phyloP scores from a whole-genome alignment of 192 early-diverging fungal genomes.

The Funneliformis mosseae region DNA sequence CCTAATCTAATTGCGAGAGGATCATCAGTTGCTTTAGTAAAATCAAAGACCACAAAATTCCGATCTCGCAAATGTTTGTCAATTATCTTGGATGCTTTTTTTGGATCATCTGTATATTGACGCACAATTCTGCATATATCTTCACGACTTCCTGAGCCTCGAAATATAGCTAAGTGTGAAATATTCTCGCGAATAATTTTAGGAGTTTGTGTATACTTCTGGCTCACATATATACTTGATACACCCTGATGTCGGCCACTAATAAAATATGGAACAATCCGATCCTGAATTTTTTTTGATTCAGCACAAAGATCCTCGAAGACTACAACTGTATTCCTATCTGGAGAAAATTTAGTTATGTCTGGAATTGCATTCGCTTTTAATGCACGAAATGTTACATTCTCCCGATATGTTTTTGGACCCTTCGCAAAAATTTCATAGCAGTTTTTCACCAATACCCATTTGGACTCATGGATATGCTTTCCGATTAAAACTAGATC shows the following conservation, averaged over 20 bases:
- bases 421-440: conserved; percentile 23
- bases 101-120: not conserved
- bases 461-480: conserved; percentile 28
- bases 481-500: conserved; percentile 19
- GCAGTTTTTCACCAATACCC: conserved; percentile 14
- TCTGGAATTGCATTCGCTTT: not conserved
- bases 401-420: conserved; percentile 12
- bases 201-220: not conserved
- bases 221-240: no score
- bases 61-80: no score
- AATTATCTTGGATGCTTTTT: no score
- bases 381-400: conserved; percentile 18
- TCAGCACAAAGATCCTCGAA: no score
- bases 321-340: no score
- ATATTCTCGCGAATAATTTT: conserved; percentile 17
- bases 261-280: no score
- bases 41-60: no score
- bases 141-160: not conserved
- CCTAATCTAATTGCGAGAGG: not conserved
- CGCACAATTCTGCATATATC: not conserved
- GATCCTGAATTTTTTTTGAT: no score
- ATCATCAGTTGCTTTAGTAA: conserved; percentile 6
- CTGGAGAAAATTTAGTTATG: no score
- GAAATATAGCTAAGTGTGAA: conserved; percentile 2
- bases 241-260: no score